Evolutionary conservation across 2,329 filamentous ascomycete species (phyloP), one percentile per base, ranked within the genome.

Genomic region (Venturia aucupariae): DNA sequence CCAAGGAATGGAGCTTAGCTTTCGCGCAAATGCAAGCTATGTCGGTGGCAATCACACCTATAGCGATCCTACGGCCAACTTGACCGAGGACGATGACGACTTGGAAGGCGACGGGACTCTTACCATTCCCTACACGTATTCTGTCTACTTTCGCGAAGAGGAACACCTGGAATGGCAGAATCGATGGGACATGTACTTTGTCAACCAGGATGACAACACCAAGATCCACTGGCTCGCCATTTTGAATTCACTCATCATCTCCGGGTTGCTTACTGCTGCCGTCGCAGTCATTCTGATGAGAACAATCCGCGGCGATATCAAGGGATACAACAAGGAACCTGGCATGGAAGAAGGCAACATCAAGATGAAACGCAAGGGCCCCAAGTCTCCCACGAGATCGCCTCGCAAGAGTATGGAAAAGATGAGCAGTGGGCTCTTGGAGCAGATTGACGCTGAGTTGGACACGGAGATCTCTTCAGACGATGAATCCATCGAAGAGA

Each of bases 221-320:
- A 86, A 86, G 72, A 90, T 93, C 30, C 91, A 96, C 73, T 95
- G 90, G 90, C 81, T 96, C 64, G 90, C 91, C 42, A 93, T 96
- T 67, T 76, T 94, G 74, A 96, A 95, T 77, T 94, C 90, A 0
- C 76, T 96, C 68, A 87, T 92, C 68, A 94, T 96, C 68, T 90
- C 88, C 61, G 88, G 88, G 7, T 79, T 94, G 42, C 79, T 96
- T 51, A 92, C 89, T 1, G 86, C 87, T 22, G 86, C 91, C 42
- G 89, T 94, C 30, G 84, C 90, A 65, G 89, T 95, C 72, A 92
- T 96, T 66, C 80, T 94, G 69, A 83, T 89, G 38, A 86, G 89
- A 70, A 95, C 91, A 0, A 84, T 93, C 60, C 84, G 87, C 64
- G 85, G 86, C 57, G 90, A 95, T 68, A 89, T 92, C 74, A 92